A percentile compares a stretch with the other conserved stretches of the same genome.
These are phyloP conservation scores for Nymphaea colorata DNA, from an alignment of 164 flowering plant genomes.

Conservation along the genomic window DNA sequence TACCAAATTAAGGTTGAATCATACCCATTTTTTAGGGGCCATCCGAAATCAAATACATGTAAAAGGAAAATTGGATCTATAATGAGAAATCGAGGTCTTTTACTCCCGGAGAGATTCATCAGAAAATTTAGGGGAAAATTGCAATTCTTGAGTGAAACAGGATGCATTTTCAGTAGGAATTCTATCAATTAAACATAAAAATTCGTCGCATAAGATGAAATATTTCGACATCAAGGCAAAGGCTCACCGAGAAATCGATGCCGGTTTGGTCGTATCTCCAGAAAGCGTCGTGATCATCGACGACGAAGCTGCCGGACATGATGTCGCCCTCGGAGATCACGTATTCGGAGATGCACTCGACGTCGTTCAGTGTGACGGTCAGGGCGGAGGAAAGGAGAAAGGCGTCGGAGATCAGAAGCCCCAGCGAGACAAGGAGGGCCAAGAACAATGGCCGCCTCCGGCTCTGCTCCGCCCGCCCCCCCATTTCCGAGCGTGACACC, in stretches of 20 bases:
- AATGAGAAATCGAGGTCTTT: too few species aligned
- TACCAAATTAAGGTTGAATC: too few species aligned
- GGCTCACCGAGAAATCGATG: slow-evolving; percentile 58
- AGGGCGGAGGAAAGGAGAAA: slow-evolving; percentile 30
- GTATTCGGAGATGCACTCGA: slow-evolving; percentile 80
- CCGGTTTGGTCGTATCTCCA: slow-evolving; percentile 93
- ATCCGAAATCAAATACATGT: too few species aligned
- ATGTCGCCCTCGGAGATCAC: slow-evolving; percentile 82
- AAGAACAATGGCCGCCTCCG: not conserved
- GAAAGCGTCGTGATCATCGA: slow-evolving; percentile 87
- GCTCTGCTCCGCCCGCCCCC: slow-evolving; percentile 4
- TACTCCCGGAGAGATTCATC: not conserved
- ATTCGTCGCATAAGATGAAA: not conserved
- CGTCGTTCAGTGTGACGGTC: slow-evolving; percentile 65
- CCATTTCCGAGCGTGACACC: not conserved
- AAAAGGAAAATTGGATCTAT: too few species aligned
- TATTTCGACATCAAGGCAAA: not conserved
- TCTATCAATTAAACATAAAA: not conserved
- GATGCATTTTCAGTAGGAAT: not conserved
- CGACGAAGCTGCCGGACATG: slow-evolving; percentile 82
- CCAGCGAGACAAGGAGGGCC: slow-evolving; percentile 10
- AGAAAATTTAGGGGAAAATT: not conserved
- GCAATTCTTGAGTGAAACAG: not conserved
- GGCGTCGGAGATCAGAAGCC: slow-evolving; percentile 18
- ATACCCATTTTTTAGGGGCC: too few species aligned